These are phyloP conservation scores for Alternaria sp. DNA, from an alignment of 2,329 filamentous ascomycete species.

Conservation along the genomic window DNA sequence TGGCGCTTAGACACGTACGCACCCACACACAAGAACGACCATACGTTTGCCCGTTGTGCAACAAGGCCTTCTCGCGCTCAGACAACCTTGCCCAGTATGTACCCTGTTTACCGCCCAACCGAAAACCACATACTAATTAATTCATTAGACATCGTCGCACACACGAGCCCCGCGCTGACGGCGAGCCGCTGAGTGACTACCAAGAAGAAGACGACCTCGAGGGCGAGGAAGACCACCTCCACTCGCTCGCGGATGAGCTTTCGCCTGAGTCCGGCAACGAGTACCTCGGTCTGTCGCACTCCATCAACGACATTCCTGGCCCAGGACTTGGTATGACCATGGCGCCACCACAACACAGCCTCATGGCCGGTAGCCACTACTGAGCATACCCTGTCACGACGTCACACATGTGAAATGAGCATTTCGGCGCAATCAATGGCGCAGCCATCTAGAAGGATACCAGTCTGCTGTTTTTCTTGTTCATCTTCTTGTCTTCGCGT, in stretches of 20 bases:
- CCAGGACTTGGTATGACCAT: conserved; percentile 45
- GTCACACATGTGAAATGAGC: conserved; percentile 32
- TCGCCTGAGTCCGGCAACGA: conserved; percentile 74
- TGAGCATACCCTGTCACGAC: conserved; percentile 31
- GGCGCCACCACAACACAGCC: conserved; percentile 52
- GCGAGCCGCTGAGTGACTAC: conserved; percentile 65
- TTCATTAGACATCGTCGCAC: conserved; percentile 70
- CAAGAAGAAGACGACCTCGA: conserved; percentile 90
- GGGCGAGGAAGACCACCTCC: conserved; percentile 84
- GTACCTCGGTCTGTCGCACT: conserved; percentile 54
- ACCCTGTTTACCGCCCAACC: conserved; percentile 14
- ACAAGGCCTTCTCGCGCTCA: conserved; percentile 97
- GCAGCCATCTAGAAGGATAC: conserved; percentile 29
- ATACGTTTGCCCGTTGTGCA: conserved; percentile 97
- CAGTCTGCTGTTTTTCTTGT: conserved; percentile 28
- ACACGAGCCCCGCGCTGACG: conserved; percentile 76
- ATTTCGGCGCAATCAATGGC: conserved; percentile 28
- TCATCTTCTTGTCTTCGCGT: conserved; percentile 21
- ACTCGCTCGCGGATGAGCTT: conserved; percentile 79
- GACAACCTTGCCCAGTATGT: conserved; percentile 97
- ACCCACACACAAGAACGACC: conserved; percentile 99
- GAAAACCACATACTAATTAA: conserved; percentile 48
- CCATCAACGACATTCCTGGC: conserved; percentile 46
- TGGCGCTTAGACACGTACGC: conserved; percentile 83
- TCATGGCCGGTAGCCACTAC: conserved; percentile 55